Percentiles rank a stretch among this genome's conserved stretches.
These are phyloP conservation scores for Micractinium conductrix DNA, from an alignment of 139 green algal genomes.

Conservation along the genomic window DNA sequence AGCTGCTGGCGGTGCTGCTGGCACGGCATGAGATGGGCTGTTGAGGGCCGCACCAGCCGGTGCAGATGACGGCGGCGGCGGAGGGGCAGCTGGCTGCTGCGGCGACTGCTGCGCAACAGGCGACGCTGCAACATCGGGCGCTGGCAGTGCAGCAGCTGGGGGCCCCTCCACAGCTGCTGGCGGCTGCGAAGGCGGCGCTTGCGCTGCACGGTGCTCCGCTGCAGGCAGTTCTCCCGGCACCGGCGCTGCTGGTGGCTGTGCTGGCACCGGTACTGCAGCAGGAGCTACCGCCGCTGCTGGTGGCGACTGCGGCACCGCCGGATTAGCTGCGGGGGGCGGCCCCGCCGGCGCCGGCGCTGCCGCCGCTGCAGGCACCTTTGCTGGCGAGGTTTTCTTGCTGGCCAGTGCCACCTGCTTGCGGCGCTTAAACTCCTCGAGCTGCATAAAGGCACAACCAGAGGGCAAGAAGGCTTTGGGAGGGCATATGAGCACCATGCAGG, in stretches of 20 bases:
- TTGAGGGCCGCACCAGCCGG: neutral
- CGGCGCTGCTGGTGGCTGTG: neutral
- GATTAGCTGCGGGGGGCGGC: neutral
- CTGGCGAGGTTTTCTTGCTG: slow-evolving; percentile 8
- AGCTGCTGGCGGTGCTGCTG: neutral
- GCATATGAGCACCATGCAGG: neutral
- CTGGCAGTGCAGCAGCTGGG: no score
- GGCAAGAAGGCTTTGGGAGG: no score
- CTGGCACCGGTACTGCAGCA: neutral
- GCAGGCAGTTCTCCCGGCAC: neutral
- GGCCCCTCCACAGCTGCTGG: neutral
- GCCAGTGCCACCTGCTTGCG: slow-evolving; percentile 45
- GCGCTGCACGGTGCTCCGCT: neutral
- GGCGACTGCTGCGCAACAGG: neutral
- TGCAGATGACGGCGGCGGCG: neutral
- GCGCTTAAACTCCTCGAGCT: slow-evolving; percentile 54
- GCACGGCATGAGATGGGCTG: neutral
- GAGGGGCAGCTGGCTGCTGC: neutral
- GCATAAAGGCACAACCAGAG: neutral
- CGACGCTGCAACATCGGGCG: neutral
- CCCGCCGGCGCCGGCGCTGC: neutral
- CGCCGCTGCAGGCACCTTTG: neutral
- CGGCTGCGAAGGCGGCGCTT: neutral
- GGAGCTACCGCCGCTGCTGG: neutral
- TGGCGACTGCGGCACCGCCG: neutral